A percentile compares a stretch with the other conserved stretches of the same genome.
Conservation (phyloP, 1,284 basidiomycete species). For the Trametes versicolor region DNA sequence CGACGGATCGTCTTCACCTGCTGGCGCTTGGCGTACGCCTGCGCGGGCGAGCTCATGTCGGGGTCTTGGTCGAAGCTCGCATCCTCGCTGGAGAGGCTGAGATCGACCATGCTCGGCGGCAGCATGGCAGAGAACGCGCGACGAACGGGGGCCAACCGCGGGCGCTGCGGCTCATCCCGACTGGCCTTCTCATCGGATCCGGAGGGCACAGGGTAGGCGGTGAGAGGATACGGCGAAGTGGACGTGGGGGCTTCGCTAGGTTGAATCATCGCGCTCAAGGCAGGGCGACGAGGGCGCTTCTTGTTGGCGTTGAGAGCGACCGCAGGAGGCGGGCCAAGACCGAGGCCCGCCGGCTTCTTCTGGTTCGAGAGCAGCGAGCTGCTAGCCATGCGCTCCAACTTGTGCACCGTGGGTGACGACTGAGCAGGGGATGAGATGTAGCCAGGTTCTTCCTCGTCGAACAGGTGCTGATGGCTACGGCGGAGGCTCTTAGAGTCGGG, state of each 20-base stretch:
- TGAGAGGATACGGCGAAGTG: conserved; percentile 42
- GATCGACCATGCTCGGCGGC: conserved; percentile 57
- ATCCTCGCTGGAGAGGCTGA: conserved; percentile 63
- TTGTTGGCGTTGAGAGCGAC: conserved; percentile 53
- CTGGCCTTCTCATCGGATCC: conserved; percentile 27
- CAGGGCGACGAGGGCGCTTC: conserved; percentile 71
- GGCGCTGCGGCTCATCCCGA: conserved; percentile 30
- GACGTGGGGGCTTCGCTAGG: conserved; percentile 50
- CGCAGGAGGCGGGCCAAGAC: conserved; percentile 64
- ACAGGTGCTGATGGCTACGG: conserved; percentile 41
- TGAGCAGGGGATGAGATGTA: conserved; percentile 65
- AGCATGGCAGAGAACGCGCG: conserved; percentile 81
- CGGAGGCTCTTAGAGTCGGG: conserved; percentile 58
- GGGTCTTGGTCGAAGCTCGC: conserved; percentile 56
- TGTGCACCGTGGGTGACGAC: conserved; percentile 69
- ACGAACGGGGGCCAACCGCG: conserved; percentile 58
- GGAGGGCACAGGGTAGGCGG: conserved; percentile 43
- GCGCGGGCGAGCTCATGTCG: conserved; percentile 79
- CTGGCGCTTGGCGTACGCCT: conserved; percentile 79
- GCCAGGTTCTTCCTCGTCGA: conserved; percentile 40
- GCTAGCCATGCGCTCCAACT: conserved; percentile 67
- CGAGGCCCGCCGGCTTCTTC: conserved; percentile 66
- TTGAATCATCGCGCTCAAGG: conserved; percentile 68
- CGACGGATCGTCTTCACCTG: conserved; percentile 77
- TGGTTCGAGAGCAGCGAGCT: conserved; percentile 49